Evolutionary conservation across 202 grass and related monocot genomes (phyloP), one percentile per base, ranked within the genome.

Genomic region (Musa balbisiana): DNA sequence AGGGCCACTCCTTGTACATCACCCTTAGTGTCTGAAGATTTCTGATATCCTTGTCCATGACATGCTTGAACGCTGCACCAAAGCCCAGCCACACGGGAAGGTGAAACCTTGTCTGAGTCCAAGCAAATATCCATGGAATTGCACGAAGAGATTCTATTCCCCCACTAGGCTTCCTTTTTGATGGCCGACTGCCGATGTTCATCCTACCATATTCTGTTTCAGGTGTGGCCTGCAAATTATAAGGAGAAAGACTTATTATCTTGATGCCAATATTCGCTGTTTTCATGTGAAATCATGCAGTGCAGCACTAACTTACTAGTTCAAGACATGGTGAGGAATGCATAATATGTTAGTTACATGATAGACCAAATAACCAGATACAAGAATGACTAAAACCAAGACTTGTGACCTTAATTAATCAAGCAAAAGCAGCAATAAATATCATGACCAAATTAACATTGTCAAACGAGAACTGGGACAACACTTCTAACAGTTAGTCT

Each of bases 1-100:
- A 98, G 81, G 94, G 94, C 94, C 94, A 98, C 82, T 89, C 90
- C 73, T 98, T 98, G 79, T 93, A 98, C 94, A 98, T 98, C 78
- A 88, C 94, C 80, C 84, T 89, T 21, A 98, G 82, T 22, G 74
- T 80, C 81, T 92, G 88, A 77, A 89, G 75, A 55, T 94, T 98
- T 62, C 80, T 89, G 73, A 87, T 90, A 79, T 94, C 91, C 77
- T 94, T 92, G 72, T 91, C 83, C 74, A 98, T 75, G 51, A 91
- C 55, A 71, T 94, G 76, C 75, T 89, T 98, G 83, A 98, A 85
- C 0, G 94, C 94, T 78, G 79, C 83, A 1, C 94, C 86, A 73
- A 98, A 98, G 81, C 94, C 94, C 69, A 98, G 94, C 94, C 94
- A 98, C 73, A 98, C 94, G 64, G 94, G 94, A 76, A 98, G 88